These are phyloP conservation scores for Phytophthora quininea DNA, from an alignment of 352 stramenopile genomes.

Conservation along the genomic window DNA sequence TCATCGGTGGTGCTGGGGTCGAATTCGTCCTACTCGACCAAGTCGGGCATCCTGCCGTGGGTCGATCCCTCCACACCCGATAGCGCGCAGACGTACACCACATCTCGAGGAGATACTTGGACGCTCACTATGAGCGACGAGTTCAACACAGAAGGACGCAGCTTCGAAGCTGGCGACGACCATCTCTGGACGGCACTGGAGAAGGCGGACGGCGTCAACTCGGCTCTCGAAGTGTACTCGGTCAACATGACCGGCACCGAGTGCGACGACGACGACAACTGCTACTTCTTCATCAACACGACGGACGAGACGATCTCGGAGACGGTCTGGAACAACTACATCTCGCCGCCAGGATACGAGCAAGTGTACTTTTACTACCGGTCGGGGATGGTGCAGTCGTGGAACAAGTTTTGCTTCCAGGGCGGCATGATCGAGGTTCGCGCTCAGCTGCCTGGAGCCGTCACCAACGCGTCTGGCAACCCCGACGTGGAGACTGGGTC, in stretches of 20 bases:
- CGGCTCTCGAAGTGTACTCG: conserved; percentile 92
- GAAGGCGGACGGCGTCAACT: conserved; percentile 78
- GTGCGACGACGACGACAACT: conserved; percentile 42
- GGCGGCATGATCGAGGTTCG: conserved; percentile 87
- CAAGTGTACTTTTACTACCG: conserved; percentile 31
- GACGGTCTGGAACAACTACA: conserved; percentile 52
- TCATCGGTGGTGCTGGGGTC: neutral
- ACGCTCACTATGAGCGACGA: conserved; percentile 69
- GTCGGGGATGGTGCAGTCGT: conserved; percentile 38
- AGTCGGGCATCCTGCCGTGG: conserved; percentile 29
- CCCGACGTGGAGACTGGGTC: conserved; percentile 9
- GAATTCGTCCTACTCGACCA: conserved; percentile 29
- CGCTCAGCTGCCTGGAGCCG: conserved; percentile 17
- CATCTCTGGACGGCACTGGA: conserved; percentile 91
- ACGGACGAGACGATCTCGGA: conserved; percentile 38
- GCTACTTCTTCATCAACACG: conserved; percentile 51
- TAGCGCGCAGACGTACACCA: conserved; percentile 36
- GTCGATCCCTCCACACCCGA: conserved; percentile 19
- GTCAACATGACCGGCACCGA: conserved; percentile 60
- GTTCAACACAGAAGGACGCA: conserved; percentile 53
- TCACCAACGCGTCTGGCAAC: conserved; percentile 43
- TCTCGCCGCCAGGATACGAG: conserved; percentile 31
- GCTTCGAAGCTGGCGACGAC: conserved; percentile 91
- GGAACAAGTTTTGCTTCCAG: conserved; percentile 71
- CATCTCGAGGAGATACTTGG: conserved; percentile 46